Evolutionary conservation across 2,329 filamentous ascomycete species (phyloP).

Genomic region (Neoascochyta sp.): DNA sequence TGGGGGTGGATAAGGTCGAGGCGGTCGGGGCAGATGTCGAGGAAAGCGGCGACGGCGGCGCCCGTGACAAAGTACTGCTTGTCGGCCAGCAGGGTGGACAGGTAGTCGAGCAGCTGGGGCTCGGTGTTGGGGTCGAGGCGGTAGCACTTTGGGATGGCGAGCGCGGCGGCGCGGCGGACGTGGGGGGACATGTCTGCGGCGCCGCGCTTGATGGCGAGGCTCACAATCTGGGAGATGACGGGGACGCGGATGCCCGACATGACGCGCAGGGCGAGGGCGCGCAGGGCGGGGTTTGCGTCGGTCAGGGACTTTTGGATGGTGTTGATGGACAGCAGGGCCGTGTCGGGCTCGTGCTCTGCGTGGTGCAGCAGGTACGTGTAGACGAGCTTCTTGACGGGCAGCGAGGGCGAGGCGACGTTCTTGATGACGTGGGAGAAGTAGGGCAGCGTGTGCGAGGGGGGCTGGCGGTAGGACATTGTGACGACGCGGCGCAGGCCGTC

Average conservation of each 20-base stretch:
- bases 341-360: conserved; percentile 92
- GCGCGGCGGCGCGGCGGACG: conserved; percentile 85
- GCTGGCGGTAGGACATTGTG: conserved; percentile 92
- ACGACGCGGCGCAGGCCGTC: conserved; percentile 88
- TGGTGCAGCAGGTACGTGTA: conserved; percentile 98
- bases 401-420: conserved; percentile 88
- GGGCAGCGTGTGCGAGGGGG: conserved; percentile 62
- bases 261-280: conserved; percentile 86
- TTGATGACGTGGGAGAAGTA: conserved; percentile 99
- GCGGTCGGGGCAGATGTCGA: conserved; percentile 83
- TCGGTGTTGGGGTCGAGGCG: conserved; percentile 80
- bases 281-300: conserved; percentile 83
- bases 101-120: conserved; percentile 79
- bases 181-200: conserved; percentile 90
- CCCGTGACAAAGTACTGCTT: conserved; percentile 96
- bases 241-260: conserved; percentile 98
- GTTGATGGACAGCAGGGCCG: conserved; percentile 94
- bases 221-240: conserved; percentile 96
- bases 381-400: conserved; percentile 96
- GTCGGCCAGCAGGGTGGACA: conserved; percentile 75
- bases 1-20: conserved; percentile 88
- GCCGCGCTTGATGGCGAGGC: conserved; percentile 90
- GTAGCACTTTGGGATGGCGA: conserved; percentile 96
- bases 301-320: conserved; percentile 97
- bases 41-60: conserved; percentile 81